Conservation (phyloP, 148 eudicot species). For the Agrostemma githago region DNA sequence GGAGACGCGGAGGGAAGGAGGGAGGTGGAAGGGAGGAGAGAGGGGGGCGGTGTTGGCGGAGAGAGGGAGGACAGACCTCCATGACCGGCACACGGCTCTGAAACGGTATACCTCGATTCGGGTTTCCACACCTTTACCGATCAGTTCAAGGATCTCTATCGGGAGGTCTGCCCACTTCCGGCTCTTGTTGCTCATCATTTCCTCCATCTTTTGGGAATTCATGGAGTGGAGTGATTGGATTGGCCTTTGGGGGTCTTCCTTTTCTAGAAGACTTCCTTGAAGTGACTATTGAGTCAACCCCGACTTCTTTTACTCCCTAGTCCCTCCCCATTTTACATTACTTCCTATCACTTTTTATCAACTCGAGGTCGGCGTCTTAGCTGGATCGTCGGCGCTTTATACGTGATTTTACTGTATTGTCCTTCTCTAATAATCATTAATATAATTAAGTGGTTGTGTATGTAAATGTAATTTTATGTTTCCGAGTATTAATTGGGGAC, state of each 20-base stretch:
- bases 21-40: background rate
- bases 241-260: background rate
- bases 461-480: too few species aligned
- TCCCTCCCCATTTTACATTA: too few species aligned
- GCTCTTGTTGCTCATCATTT: background rate
- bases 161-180: constrained; percentile 14
- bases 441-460: too few species aligned
- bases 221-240: too few species aligned
- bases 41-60: background rate
- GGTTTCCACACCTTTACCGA: constrained; percentile 9
- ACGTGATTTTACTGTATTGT: too few species aligned
- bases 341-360: too few species aligned
- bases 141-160: constrained; percentile 3
- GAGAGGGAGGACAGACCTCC: constrained; percentile 17
- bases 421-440: too few species aligned
- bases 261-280: background rate
- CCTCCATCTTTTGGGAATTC: background rate
- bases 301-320: too few species aligned
- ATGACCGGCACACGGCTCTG: constrained; percentile 13
- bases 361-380: too few species aligned
- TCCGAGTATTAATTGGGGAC: too few species aligned
- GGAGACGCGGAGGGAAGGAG: background rate
- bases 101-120: background rate
- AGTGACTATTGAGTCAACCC: too few species aligned
- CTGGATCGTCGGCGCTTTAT: too few species aligned